A percentile compares a stretch with the other conserved stretches of the same genome.
Evolutionary conservation across 2,329 filamentous ascomycete genomes (phyloP).

Genomic region (Talaromyces funiculosus): DNA sequence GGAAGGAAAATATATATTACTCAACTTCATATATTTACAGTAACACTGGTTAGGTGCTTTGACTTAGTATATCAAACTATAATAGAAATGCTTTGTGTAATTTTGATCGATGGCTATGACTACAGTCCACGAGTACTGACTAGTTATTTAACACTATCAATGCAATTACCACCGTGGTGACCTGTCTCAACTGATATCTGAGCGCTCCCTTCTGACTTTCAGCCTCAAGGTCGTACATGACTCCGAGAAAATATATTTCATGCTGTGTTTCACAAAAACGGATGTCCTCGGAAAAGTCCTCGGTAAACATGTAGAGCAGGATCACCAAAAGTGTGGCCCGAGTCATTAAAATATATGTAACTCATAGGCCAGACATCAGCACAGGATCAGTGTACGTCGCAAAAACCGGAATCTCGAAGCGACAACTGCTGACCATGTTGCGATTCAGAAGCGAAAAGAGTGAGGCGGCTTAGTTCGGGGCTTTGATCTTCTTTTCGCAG

Average conservation of each 20-base stretch:
- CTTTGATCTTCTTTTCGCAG: background rate
- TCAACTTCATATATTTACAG: background rate
- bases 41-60: background rate
- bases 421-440: background rate
- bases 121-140: background rate
- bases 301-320: background rate
- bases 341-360: background rate
- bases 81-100: background rate
- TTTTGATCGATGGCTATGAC: background rate
- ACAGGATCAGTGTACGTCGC: background rate
- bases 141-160: background rate
- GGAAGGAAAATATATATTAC: background rate
- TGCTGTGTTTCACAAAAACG: background rate
- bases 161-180: background rate
- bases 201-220: background rate
- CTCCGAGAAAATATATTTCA: background rate
- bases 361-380: background rate
- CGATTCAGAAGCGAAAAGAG: background rate
- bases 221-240: background rate
- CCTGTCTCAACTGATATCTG: background rate
- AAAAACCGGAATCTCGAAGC: background rate
- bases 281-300: background rate
- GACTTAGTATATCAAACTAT: background rate
- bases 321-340: background rate
- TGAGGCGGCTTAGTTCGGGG: background rate